Base-by-base conservation (phyloP, 345 rosid species). In the Hypericum androsaemum region DNA sequence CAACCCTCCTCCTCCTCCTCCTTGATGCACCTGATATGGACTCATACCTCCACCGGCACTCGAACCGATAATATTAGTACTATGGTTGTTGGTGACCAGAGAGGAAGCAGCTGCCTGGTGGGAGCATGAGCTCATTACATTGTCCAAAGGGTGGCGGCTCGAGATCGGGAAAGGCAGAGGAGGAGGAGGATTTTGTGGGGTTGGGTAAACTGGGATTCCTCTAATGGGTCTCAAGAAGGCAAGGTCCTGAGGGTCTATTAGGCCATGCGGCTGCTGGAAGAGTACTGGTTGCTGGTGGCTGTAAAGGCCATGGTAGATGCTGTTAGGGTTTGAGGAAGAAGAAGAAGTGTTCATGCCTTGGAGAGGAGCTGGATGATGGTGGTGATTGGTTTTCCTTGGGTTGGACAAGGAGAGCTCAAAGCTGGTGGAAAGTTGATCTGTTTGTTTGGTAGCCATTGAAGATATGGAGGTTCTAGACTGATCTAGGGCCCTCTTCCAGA, bases 141-240 rank as follows among this genome's bases (percentile, higher is more conserved):
- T 43, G 22, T 56, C 82, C 32, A 70, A 43, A 22, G 67, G 15
- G 39, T 72, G 79, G 7, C 62, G 77, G 32, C 64, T 53, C 39
- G 87, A 71, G 58, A 77, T 77, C 50, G 75, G 49, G 41, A 67
- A 37, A 62, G 54, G 17, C 38, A 72, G 35, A 37, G 71, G 38
- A 54, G 65, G 60, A 60, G 74, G 72, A 55, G 65, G 75, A 70
- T 68, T 81, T 55, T 83, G 94, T 22, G 32, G 32, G 32, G 32
- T 22, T 22, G 32, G 4, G 69, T 82, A 75, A 5, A 88, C 73
- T 17, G 99, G 89, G 62, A 82, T 78, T 61, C 97, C 97, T 70
- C 83, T 80, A 22, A 94, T 84, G 65, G 99, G 97, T 76, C 79
- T 80, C 67, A 82, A 71, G 56, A 80, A 76, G 43, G 85, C 79